Evolutionary conservation across 768 basidiomycete species (phyloP), one percentile per base, ranked within the genome.

Genomic region (Suillus lakei): DNA sequence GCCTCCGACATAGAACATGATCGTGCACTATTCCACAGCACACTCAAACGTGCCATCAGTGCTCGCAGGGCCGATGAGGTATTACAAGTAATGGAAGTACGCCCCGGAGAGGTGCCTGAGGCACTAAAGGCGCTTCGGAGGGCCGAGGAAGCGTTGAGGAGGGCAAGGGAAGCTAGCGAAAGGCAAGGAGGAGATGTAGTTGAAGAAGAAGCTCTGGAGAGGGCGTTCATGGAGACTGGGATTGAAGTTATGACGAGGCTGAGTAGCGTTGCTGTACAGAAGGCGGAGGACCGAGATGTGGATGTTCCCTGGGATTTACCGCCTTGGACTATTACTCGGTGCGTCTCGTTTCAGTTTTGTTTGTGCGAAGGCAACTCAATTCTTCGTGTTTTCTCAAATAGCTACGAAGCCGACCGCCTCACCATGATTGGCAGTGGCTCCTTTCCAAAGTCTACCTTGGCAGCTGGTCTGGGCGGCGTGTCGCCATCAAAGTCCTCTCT

Each of bases 381-480:
- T 67, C 13, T 23, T 28, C n/a, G 8, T 43, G 28, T 13, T 36
- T 34, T 30, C 69, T 21, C 68, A 60, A 68, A 59, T 56, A 87
- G 86, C 60, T 92, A 91, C 70, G 94, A 96, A 77, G 85, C 95
- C 39, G 88, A 90, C 63, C 84, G 87, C 3, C 89, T 89, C 43
- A 78, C 81, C 63, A 85, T 87, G 73, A 88, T 95, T 64, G 90
- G 92, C 5, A 70, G 86, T 23, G 92, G 93, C 0, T 89, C 86
- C 76, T 92, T 93, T 90, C 90, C 15, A 86, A 90, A 62, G 91
- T 95, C 8, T 93, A 90, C 76, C 81, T 82, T n/a, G 93, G 92
- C 0, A 83, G 77, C 13, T 96, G 93, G 92, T 82, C 86, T 41
- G 84, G 82, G 4, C 81, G 82, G 26, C 80, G 81, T 0, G 92